These are phyloP conservation scores for Penicillium corylophilum DNA, from an alignment of 2,329 filamentous ascomycete species.

Conservation along the genomic window DNA sequence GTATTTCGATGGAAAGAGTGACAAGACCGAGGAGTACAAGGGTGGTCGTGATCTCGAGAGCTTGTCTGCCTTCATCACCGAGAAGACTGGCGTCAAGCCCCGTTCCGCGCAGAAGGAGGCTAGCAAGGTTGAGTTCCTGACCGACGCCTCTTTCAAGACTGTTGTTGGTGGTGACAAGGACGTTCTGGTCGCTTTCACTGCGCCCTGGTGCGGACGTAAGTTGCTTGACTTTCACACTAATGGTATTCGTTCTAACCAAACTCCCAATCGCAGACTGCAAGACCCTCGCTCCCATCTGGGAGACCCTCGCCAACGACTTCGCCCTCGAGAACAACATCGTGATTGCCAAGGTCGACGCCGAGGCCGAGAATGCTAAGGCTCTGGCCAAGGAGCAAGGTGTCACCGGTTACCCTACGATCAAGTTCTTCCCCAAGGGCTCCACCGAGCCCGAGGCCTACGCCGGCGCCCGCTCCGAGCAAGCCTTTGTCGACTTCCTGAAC, in stretches of 20 bases:
- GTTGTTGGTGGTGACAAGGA: slow-evolving; percentile 81
- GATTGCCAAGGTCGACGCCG: slow-evolving; percentile 93
- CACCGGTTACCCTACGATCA: slow-evolving; percentile 91
- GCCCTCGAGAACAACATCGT: slow-evolving; percentile 73
- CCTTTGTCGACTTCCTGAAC: slow-evolving; percentile 80
- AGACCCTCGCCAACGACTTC: slow-evolving; percentile 80
- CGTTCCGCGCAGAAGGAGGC: slow-evolving; percentile 63
- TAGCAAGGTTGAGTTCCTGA: slow-evolving; percentile 76
- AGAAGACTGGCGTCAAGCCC: slow-evolving; percentile 82
- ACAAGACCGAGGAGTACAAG: slow-evolving; percentile 79
- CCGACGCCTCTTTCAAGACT: slow-evolving; percentile 73
- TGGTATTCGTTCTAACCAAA: not conserved
- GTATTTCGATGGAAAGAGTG: slow-evolving; percentile 94
- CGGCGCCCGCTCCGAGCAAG: slow-evolving; percentile 72
- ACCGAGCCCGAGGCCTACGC: slow-evolving; percentile 69
- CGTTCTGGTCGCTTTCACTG: slow-evolving; percentile 93
- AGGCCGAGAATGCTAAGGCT: slow-evolving; percentile 79
- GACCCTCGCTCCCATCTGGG: slow-evolving; percentile 84
- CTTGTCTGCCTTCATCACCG: slow-evolving; percentile 73
- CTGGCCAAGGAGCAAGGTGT: slow-evolving; percentile 75
- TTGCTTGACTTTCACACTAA: slow-evolving; percentile 30
- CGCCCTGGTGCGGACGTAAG: slow-evolving; percentile 97
- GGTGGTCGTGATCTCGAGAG: slow-evolving; percentile 85
- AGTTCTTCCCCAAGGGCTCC: slow-evolving; percentile 89
- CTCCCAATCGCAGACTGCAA: slow-evolving; percentile 78